phyloP scores from a whole-genome alignment of 2,329 filamentous ascomycete species.

The Alternaria panax region DNA sequence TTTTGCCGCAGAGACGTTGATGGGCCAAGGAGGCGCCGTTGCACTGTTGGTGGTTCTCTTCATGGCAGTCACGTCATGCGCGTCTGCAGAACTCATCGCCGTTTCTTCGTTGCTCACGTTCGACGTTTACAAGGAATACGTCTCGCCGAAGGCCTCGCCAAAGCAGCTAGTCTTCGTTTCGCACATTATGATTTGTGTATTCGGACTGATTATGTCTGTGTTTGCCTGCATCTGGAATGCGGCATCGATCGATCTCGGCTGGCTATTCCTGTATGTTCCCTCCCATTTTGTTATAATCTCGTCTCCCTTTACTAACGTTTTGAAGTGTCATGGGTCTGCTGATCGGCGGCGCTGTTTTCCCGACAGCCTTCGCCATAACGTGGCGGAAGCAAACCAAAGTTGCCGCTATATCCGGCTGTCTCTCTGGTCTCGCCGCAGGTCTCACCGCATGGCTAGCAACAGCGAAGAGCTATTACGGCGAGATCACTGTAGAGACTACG shows the following conservation, averaged over 20 bases:
- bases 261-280: slow-evolving; percentile 46
- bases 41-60: slow-evolving; percentile 42
- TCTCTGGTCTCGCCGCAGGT: slow-evolving; percentile 45
- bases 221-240: slow-evolving; percentile 51
- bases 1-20: slow-evolving; percentile 38
- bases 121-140: slow-evolving; percentile 55
- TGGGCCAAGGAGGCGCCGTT: slow-evolving; percentile 41
- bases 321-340: slow-evolving; percentile 51
- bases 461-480: slow-evolving; percentile 48
- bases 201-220: slow-evolving; percentile 51
- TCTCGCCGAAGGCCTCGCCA: slow-evolving; percentile 48
- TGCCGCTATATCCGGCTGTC: slow-evolving; percentile 45
- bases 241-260: slow-evolving; percentile 52
- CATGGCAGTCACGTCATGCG: slow-evolving; percentile 47
- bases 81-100: slow-evolving; percentile 53
- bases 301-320: slow-evolving; percentile 14
- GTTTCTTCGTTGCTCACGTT: slow-evolving; percentile 52
- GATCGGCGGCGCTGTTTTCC: slow-evolving; percentile 54
- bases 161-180: slow-evolving; percentile 51
- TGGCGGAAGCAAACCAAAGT: slow-evolving; percentile 47
- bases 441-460: slow-evolving; percentile 50
- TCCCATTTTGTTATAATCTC: not conserved
- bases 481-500: slow-evolving; percentile 50
- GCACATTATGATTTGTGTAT: slow-evolving; percentile 52
- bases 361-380: slow-evolving; percentile 47